These are phyloP conservation scores for Amaranthus hypochondriacus DNA, from an alignment of 148 eudicot species.

Conservation along the genomic window DNA sequence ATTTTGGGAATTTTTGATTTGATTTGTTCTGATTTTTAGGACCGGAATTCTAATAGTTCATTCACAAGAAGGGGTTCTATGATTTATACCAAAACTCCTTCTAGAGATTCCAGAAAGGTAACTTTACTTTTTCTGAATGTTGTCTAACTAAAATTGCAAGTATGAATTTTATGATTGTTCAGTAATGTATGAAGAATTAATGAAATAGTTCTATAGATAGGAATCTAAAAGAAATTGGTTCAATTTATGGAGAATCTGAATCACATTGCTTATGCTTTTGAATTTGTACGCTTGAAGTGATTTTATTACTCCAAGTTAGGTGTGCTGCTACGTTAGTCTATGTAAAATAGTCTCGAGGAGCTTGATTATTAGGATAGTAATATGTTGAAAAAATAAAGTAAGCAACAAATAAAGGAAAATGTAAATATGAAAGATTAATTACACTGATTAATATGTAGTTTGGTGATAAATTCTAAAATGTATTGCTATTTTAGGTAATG, in stretches of 20 bases:
- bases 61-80: constrained; percentile 73
- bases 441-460: too few relatives aligned
- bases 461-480: too few relatives aligned
- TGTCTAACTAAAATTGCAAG: background rate
- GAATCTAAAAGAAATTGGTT: background rate
- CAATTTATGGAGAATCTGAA: background rate
- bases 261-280: background rate
- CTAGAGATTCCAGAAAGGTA: constrained; percentile 78
- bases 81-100: constrained; percentile 75
- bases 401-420: too few relatives aligned
- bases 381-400: too few relatives aligned
- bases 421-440: too few relatives aligned
- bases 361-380: too few relatives aligned
- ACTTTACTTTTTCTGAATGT: background rate
- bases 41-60: constrained; percentile 48
- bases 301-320: background rate
- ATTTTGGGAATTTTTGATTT: constrained; percentile 2
- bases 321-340: background rate
- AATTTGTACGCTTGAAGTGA: background rate
- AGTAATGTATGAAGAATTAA: background rate
- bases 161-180: background rate
- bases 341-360: background rate
- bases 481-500: too few relatives aligned
- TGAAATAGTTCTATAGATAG: background rate
- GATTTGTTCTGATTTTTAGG: constrained; percentile 41